Base-by-base conservation (phyloP, 2,329 filamentous ascomycete genomes). In the Chaetomium globosum region DNA sequence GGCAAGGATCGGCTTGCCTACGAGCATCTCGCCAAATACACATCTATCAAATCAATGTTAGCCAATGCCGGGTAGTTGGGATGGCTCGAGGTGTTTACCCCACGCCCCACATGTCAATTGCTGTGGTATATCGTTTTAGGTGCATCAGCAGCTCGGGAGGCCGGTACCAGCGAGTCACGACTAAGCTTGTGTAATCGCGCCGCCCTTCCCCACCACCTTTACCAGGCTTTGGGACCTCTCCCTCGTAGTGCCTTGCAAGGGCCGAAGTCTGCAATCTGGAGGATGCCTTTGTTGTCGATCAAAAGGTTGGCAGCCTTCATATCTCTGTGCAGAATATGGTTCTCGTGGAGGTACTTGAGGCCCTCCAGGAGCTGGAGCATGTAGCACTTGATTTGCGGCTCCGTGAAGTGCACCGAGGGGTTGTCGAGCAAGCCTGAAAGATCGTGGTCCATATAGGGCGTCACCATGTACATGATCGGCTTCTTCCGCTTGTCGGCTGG, bases 221-320 rank as follows among this genome's bases (percentile, higher is more conserved):
- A 0, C 93, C 93, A 28, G 90, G 81, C 64, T 87, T 85, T 2
- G 95, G 95, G 4, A 89, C 87, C 0, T 85, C 84, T 52, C 96
- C 95, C 68, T 97, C 93, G 75, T 97, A 99, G 73, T 96, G 91
- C 73, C 95, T 85, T 8, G 95, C 95, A 39, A 99, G 85, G 85
- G 71, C 95, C 95, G 73, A 99, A 99, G 80, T 99, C 95, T 51
- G 93, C 95, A 77, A 99, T 98, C 77, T 98, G 94, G 12, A 99
- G 85, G 63, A 97, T 89, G 26, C 95, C 95, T 63, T 87, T 85
- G 77, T 99, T 98, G 80, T 91, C 96, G 78, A 99, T 99, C 65
- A 99, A 86, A 36, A 99, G 84, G 75, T 99, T 99, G 74, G 95
- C 95, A 2, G 95, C 95, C 80, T 99, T 99, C 93, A 99, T 98